Percentiles rank a stretch among this genome's conserved stretches.
phyloP scores from a whole-genome alignment of 148 eudicot species.

The Simmondsia chinensis region DNA sequence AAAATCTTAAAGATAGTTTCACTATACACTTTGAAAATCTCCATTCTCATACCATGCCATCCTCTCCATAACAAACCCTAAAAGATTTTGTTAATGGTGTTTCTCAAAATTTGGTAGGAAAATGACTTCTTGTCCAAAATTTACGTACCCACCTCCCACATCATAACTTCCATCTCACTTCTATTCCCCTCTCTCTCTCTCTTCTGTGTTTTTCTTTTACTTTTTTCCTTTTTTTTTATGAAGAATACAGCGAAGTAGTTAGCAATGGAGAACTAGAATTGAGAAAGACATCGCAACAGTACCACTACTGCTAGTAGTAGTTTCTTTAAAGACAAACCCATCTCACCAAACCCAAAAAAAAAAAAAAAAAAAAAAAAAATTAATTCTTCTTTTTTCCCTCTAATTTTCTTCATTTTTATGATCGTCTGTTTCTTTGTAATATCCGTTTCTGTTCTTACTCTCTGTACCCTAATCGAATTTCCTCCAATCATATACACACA shows the following conservation, averaged over 20 bases:
- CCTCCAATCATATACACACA: slow-evolving; percentile 31
- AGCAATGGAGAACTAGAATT: slow-evolving; percentile 5
- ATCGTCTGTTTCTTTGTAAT: slow-evolving; percentile 6
- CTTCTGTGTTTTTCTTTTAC: slow-evolving; percentile 1
- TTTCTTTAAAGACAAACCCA: slow-evolving; percentile 24
- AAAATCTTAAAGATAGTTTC: too few species aligned
- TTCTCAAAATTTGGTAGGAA: too few species aligned
- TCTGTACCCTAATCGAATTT: not conserved
- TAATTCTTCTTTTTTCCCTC: not conserved
- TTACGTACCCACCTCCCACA: too few species aligned
- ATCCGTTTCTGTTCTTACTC: slow-evolving; percentile 13
- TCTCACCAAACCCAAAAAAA: slow-evolving; percentile 32
- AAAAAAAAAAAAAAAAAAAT: not conserved
- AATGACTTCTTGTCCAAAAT: too few species aligned
- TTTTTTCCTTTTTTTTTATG: too few species aligned
- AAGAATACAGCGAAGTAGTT: slow-evolving; percentile 8
- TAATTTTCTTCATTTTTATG: slow-evolving; percentile 10
- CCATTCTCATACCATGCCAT: too few species aligned
- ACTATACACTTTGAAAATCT: too few species aligned
- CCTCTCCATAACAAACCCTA: too few species aligned
- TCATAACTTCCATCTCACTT: too few species aligned
- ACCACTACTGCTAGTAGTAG: slow-evolving; percentile 2
- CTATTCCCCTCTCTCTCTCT: slow-evolving; percentile 11
- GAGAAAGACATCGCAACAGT: slow-evolving; percentile 33
- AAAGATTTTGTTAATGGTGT: too few species aligned